Base-by-base conservation (phyloP, 306 rosid species). In the Acacia confusa region DNA sequence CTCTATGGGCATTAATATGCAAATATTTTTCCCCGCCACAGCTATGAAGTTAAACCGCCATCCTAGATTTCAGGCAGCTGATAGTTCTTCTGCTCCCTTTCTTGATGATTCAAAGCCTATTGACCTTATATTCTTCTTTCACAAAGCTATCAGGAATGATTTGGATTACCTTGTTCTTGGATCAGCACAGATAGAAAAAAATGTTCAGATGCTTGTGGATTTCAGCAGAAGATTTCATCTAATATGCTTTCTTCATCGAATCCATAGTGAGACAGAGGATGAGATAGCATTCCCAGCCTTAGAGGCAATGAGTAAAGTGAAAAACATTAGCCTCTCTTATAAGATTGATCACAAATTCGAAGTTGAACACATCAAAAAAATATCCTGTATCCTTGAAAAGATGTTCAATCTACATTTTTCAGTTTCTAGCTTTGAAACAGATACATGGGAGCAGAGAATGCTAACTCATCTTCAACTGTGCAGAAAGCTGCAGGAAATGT, bases 271-370 rank as follows among this genome's bases (percentile, higher is more conserved):
- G 75, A 97, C 98, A 20, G 99, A 95, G 85, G 99, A 95, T 65
- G 90, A 92, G 85, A 86, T 95, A 70, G 99, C 89, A n/a, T 95
- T 95, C 84, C 99, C 98, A 61, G 99, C 98, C 22, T 86, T 95
- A 86, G 99, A 95, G 93, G 88, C 88, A 74, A 95, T 79, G 78
- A 94, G 93, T 55, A 83, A 88, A 79, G 82, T 84, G 20, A 83
- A 91, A 87, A 95, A 95, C 86, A 95, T 95, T 69, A 90, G 99
- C 88, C 92, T 79, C 84, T 87, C 98, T 32, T 92, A 95, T 85
- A 85, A 90, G 68, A 85, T 95, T 79, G 99, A 95, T 85, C 99
- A 95, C 87, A 85, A 90, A 76, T 85, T 89, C 76, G 96, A 86
- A 82, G 85, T 86, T 64, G 89, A 88, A 60, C 93, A 87, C 74